Conservation (phyloP, 2,329 filamentous ascomycete genomes). For the Gnomoniopsis sp. region DNA sequence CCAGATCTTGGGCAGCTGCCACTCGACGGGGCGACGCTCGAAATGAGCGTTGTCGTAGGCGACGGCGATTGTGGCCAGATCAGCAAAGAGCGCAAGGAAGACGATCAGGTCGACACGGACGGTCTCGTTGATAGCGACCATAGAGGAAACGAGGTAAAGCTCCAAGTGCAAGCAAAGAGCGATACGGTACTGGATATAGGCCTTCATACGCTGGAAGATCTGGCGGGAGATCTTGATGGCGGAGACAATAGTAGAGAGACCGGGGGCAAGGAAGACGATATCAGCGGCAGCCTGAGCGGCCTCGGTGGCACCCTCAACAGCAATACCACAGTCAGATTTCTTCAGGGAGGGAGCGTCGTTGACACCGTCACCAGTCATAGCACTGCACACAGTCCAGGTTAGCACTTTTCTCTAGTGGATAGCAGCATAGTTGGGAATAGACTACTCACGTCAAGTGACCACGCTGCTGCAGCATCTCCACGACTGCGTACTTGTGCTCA, state of each 20-base stretch:
- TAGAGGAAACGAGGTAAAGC: conserved; percentile 73
- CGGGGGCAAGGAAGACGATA: conserved; percentile 71
- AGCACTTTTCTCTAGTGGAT: neutral
- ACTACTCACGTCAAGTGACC: conserved; percentile 7
- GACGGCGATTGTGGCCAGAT: conserved; percentile 75
- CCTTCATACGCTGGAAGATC: conserved; percentile 77
- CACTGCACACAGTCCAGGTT: conserved; percentile 38
- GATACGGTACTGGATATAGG: conserved; percentile 75
- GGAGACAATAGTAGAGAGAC: conserved; percentile 67
- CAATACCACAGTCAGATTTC: conserved; percentile 72
- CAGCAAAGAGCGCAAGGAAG: conserved; percentile 76
- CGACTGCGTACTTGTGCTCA: conserved; percentile 74
- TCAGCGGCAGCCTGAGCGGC: conserved; percentile 70
- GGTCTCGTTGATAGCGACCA: conserved; percentile 78
- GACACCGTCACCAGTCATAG: conserved; percentile 75
- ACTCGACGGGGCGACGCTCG: conserved; percentile 71
- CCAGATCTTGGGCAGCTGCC: conserved; percentile 81
- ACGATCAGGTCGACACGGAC: conserved; percentile 70
- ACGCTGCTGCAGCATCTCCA: conserved; percentile 68
- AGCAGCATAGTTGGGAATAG: conserved; percentile 54
- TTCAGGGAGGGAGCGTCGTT: conserved; percentile 72
- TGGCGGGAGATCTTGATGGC: conserved; percentile 72
- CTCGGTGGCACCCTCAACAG: conserved; percentile 70
- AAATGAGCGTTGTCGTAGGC: conserved; percentile 78
- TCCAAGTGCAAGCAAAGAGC: conserved; percentile 70